Evolutionary conservation across 257 asterid genomes (phyloP), one percentile per base, ranked within the genome.

Genomic region (Perilla frutescens): DNA sequence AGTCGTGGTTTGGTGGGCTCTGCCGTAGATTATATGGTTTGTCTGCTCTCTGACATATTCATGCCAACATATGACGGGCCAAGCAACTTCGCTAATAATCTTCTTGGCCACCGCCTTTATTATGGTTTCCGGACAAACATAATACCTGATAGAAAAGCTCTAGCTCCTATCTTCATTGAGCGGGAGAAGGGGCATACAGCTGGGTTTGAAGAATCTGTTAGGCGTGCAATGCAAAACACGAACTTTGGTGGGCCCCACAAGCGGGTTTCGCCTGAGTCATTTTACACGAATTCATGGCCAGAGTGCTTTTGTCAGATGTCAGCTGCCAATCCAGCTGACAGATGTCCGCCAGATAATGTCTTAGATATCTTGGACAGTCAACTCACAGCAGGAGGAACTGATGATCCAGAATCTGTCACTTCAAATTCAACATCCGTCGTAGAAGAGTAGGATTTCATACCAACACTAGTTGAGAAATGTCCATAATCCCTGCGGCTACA

Each of bases 41-140:
- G 99, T 80, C 94, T 95, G 56, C 97, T 88, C 11, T 71, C 99
- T 2, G 99, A 95, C 76, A 82, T 92, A 80, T 95, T 95, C 90
- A 87, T 95, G 97, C 96, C 99, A 73, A 95, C 99, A 43, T 92
- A 95, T 78, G 99, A 95, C 67, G 98, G 99, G 53, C 99, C 98
- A 4, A 95, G 98, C 84, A 95, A 95, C 85, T 95, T 92, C 32
- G 98, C 99, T 0, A 92, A 95, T 74, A 92, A 95, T 71, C 97
- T 95, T 77, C 96, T 95, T 1, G 99, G 99, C 36, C 99, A 95
- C 78, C 98, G 99, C 49, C 96, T 92, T 65, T 95, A 92, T 84
- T 95, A 88, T 71, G 96, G 98, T 69, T 95, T 95, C 75, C 99
- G 97, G 11, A 90, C 96, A 5, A 90, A 90, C 82, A 86, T 95